Evolutionary conservation across 202 grass and related monocot species (phyloP).

Genomic region (Dendrocalamus latiflorus): DNA sequence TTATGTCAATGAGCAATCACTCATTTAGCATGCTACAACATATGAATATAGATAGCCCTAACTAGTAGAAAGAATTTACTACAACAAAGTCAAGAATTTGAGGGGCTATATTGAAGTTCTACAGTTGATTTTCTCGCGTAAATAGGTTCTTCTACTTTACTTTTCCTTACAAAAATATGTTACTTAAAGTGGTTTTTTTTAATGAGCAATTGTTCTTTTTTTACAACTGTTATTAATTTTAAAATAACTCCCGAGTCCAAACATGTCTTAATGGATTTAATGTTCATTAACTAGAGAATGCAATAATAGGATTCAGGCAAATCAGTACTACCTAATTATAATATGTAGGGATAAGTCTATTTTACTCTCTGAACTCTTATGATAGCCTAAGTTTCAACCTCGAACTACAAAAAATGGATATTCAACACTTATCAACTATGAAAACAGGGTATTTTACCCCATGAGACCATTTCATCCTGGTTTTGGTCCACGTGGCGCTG

Average conservation of each 20-base stretch:
- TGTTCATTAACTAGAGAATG: not conserved
- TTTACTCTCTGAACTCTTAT: too few species aligned
- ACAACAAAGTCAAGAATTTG: not conserved
- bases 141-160: not conserved
- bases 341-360: not conserved
- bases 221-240: not conserved
- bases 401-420: too few species aligned
- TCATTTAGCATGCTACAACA: not conserved
- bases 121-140: not conserved
- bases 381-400: too few species aligned
- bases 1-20: not conserved
- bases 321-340: not conserved
- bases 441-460: too few species aligned
- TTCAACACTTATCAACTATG: too few species aligned
- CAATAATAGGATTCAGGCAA: not conserved
- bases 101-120: not conserved
- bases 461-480: too few species aligned
- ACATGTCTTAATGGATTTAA: not conserved
- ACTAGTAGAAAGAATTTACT: not conserved
- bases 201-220: not conserved
- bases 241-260: not conserved
- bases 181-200: not conserved
- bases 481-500: too few species aligned
- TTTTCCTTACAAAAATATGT: not conserved
- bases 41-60: not conserved